These are phyloP conservation scores for Triglochin maritima DNA, from an alignment of 106 monocot genomes.

Conservation along the genomic window DNA sequence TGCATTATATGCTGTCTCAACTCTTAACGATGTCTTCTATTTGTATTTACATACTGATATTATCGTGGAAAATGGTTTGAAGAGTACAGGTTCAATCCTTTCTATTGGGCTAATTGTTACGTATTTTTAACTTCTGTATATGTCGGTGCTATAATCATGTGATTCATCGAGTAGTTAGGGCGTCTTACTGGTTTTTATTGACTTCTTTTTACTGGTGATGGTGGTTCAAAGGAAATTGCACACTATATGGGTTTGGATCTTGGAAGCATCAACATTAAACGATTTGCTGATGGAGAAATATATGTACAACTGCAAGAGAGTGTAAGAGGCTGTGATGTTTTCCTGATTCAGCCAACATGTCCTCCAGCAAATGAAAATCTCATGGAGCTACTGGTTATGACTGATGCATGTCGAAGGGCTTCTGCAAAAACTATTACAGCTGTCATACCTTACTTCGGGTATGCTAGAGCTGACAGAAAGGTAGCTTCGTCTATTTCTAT, in stretches of 20 bases:
- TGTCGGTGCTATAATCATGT: background rate
- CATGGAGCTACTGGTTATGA: constrained; percentile 44
- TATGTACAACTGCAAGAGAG: constrained; percentile 48
- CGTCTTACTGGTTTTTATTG: background rate
- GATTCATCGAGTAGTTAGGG: background rate
- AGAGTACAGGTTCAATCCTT: no score
- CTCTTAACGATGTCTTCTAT: no score
- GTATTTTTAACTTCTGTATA: no score
- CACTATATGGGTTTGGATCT: constrained; percentile 26
- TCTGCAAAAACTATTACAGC: constrained; percentile 40
- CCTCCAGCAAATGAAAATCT: constrained; percentile 46
- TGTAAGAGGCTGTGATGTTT: constrained; percentile 47
- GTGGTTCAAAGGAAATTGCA: constrained; percentile 29
- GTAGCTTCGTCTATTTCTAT: constrained; percentile 3
- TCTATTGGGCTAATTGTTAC: no score
- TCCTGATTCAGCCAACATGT: constrained; percentile 46
- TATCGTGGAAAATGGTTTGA: no score
- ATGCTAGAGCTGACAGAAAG: constrained; percentile 52
- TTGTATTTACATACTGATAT: no score
- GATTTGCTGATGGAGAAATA: constrained; percentile 34
- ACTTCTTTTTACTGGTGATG: background rate
- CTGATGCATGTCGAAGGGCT: constrained; percentile 52
- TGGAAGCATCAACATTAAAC: constrained; percentile 30
- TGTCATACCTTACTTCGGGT: constrained; percentile 54
- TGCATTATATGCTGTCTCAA: no score